phyloP scores from a whole-genome alignment of 257 asterid genomes.

The Solanum habrochaites region DNA sequence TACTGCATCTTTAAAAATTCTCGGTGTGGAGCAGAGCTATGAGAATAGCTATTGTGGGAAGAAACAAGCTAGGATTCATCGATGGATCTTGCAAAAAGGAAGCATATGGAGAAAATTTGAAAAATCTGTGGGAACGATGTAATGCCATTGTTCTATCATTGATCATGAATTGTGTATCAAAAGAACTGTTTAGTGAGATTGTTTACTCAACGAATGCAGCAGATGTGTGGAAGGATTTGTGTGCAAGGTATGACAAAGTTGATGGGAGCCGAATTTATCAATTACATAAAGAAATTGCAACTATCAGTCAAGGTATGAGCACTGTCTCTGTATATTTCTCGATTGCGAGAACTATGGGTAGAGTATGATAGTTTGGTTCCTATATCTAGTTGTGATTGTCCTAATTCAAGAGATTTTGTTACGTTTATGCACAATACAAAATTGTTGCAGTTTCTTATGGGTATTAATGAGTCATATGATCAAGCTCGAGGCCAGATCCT shows the following conservation, averaged over 20 bases:
- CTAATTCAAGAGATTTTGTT: too few species aligned
- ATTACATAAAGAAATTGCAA: not conserved
- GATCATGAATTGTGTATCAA: not conserved
- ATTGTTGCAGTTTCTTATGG: not conserved
- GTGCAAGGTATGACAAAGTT: not conserved
- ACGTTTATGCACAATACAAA: too few species aligned
- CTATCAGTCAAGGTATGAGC: not conserved
- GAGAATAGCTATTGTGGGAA: not conserved
- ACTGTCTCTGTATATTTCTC: not conserved
- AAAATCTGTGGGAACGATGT: not conserved
- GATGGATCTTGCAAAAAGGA: not conserved
- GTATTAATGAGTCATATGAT: not conserved
- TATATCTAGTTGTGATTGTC: not conserved
- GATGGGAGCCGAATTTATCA: too few species aligned
- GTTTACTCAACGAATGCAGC: not conserved
- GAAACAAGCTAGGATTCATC: not conserved
- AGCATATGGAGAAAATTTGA: not conserved
- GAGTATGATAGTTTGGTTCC: not conserved
- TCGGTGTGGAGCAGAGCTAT: not conserved
- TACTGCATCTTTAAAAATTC: not conserved
- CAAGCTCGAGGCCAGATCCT: too few species aligned
- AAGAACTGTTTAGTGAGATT: not conserved
- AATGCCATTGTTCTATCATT: not conserved
- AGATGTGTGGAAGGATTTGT: not conserved
- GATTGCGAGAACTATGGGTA: not conserved